A percentile compares a stretch with the other conserved stretches of the same genome.
Conservation (phyloP, 75 land plant species). For the Picea glauca region DNA sequence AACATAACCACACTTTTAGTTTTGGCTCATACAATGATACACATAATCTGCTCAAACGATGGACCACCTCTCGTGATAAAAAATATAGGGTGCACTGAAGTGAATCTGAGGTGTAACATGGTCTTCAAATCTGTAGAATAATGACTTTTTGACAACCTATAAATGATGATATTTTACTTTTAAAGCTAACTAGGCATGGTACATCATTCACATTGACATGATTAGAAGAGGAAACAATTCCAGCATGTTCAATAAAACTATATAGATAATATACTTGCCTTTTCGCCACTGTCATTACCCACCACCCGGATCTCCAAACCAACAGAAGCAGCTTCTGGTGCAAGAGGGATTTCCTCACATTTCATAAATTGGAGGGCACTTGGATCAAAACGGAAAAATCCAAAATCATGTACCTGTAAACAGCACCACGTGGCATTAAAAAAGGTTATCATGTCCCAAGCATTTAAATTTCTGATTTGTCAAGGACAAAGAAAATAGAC, state of each 20-base stretch:
- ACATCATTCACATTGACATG: not conserved
- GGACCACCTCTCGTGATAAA: no score
- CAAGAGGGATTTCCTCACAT: slow-evolving; percentile 92
- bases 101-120: no score
- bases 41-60: no score
- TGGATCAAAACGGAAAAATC: slow-evolving; percentile 90
- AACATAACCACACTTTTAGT: no score
- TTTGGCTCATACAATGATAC: no score
- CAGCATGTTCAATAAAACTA: not conserved
- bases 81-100: no score
- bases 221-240: not conserved
- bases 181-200: not conserved
- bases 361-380: slow-evolving; percentile 70
- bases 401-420: slow-evolving; percentile 89
- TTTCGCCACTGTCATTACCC: slow-evolving; percentile 98
- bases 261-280: slow-evolving; percentile 30
- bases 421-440: not conserved
- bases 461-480: not conserved
- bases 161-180: not conserved
- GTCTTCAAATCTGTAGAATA: not conserved
- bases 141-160: not conserved
- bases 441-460: not conserved
- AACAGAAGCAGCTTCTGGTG: slow-evolving; percentile 92
- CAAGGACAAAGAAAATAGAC: not conserved
- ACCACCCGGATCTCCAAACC: slow-evolving; percentile 98